Base-by-base conservation (phyloP, 768 basidiomycete species). In the Gautieria morchelliformis region DNA sequence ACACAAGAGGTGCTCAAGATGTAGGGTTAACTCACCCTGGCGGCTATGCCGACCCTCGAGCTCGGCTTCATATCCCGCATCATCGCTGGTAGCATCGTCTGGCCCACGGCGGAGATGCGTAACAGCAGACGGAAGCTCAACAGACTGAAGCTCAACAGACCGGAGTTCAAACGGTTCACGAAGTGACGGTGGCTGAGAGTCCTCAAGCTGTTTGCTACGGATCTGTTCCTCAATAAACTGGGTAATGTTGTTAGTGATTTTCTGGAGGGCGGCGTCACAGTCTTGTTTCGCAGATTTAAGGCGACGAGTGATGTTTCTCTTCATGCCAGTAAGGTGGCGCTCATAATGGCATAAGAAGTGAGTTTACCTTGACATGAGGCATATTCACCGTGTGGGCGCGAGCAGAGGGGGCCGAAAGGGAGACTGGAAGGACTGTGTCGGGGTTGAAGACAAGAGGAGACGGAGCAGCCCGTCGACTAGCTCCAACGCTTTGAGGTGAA, bases 241-340 rank as follows among this genome's bases (percentile, higher is more conserved):
- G 61, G 95, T 95, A 75, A 99, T 93, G 59, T 85, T 90, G 71
- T 90, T 86, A 59, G 94, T 92, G 67, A 97, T 89, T 67, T 92
- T 87, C 66, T 87, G 85, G 9, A 99, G 82, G 71, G 96, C 93
- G 76, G 89, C 89, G 81, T 99, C 93, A 77, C 95, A 99, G 62
- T 90, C 89, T 52, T 89, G 83, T 76, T 99, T 98, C 58, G 95
- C 93, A 4, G 87, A 87, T 74, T 85, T 88, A 71, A 98, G 83
- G 58, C 96, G 85, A 61, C 92, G 83, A 40, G 88, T 91, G 65
- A 98, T 91, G 74, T 97, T 94, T 56, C 92, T 83, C 60, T 89
- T 78, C 61, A 97, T 7, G 17, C 11, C 7, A 6, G 32, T 37
- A 15, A 72, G 27, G 27, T 27, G 10, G 66, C 1, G 65, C 15